Conservation (phyloP, 2,329 filamentous ascomycete genomes). For the Biscogniauxia marginata region DNA sequence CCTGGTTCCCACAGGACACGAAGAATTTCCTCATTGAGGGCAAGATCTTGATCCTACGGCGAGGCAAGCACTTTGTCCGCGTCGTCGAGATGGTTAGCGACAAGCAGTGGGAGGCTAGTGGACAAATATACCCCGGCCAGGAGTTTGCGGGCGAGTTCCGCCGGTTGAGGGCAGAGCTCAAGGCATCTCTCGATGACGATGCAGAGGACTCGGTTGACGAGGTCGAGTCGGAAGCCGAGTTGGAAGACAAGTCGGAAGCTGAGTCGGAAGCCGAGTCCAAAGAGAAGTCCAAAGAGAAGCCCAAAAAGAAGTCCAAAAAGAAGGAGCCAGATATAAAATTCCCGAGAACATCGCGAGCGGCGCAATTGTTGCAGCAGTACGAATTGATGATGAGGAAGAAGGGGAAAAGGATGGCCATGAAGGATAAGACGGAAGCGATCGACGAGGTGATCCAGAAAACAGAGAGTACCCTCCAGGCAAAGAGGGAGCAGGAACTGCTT, state of each 20-base stretch:
- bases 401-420: no score
- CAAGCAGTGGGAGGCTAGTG: constrained; percentile 49
- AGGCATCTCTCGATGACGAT: no score
- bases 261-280: no score
- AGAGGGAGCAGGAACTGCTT: no score
- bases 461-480: not conserved
- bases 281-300: no score
- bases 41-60: constrained; percentile 58
- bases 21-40: constrained; percentile 60
- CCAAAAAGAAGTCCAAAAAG: no score
- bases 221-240: constrained; percentile 16
- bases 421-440: not conserved
- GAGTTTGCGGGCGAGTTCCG: constrained; percentile 49
- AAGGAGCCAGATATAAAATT: no score
- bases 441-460: not conserved
- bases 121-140: constrained; percentile 53
- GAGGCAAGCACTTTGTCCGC: constrained; percentile 62
- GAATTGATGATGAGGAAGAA: no score
- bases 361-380: no score
- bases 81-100: constrained; percentile 60
- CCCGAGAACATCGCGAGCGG: no score
- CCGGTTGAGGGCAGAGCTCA: constrained; percentile 36
- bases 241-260: no score
- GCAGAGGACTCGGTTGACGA: constrained; percentile 6
- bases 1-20: constrained; percentile 57